Conservation (phyloP, 2,329 filamentous ascomycete genomes). For the Penicillium brasilianum region DNA sequence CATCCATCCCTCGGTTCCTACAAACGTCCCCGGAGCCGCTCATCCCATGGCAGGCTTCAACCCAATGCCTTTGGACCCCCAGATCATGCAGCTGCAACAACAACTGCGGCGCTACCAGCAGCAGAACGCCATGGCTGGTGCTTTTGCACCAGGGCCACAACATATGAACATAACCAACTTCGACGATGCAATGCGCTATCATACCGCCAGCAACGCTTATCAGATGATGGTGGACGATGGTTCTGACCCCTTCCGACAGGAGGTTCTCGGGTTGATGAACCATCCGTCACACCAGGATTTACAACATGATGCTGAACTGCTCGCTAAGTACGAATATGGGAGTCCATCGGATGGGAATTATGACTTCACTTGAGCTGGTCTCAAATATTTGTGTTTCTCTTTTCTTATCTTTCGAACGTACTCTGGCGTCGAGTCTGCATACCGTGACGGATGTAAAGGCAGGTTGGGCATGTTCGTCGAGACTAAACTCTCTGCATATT, state of each 20-base stretch:
- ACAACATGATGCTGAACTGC: slow-evolving; percentile 48
- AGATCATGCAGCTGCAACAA: slow-evolving; percentile 61
- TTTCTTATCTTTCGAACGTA: slow-evolving; percentile 20
- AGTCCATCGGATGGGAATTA: slow-evolving; percentile 44
- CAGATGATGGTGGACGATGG: slow-evolving; percentile 50
- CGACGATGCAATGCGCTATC: slow-evolving; percentile 46
- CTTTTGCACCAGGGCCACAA: slow-evolving; percentile 41
- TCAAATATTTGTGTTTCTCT: slow-evolving; percentile 13
- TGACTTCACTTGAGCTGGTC: slow-evolving; percentile 37
- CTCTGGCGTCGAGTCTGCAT: slow-evolving; percentile 9
- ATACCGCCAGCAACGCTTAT: slow-evolving; percentile 44
- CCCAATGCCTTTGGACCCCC: slow-evolving; percentile 64
- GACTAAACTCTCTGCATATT: neutral
- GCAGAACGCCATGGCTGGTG: slow-evolving; percentile 43
- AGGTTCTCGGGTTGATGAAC: slow-evolving; percentile 47
- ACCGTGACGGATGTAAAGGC: slow-evolving; percentile 11
- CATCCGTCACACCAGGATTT: slow-evolving; percentile 43
- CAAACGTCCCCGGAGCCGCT: slow-evolving; percentile 43
- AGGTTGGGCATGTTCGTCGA: slow-evolving; percentile 2
- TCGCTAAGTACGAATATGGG: slow-evolving; percentile 48
- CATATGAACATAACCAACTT: slow-evolving; percentile 42
- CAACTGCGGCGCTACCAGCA: slow-evolving; percentile 49
- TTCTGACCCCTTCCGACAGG: slow-evolving; percentile 46
- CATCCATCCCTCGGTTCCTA: slow-evolving; percentile 33
- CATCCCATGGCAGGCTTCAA: slow-evolving; percentile 50